Evolutionary conservation across 83 land plant species (phyloP), one percentile per base, ranked within the genome.

Genomic region (Picea mariana): DNA sequence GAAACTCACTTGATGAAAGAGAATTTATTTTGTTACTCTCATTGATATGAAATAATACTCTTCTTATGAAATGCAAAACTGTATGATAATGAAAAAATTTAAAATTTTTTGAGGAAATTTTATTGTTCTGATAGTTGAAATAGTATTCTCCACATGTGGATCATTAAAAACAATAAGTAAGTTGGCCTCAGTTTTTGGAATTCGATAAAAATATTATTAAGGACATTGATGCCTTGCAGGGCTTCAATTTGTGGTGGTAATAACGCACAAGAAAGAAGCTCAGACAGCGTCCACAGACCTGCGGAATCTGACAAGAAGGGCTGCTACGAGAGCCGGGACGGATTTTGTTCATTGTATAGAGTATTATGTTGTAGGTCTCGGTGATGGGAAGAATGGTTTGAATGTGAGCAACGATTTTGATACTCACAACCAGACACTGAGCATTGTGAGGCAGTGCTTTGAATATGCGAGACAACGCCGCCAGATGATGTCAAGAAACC

Each of bases 271-370:
- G 79, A 77, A 55, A 26, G 38, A 52, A 15, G 27, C 27, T 9
- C 13, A 21, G 38, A 77, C 0, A 1, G 4, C 12, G 15, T 63
- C 65, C 65, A 63, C 16, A 42, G 34, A 55, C 27, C 62, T 77
- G 17, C 16, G 15, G 34, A 34, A 77, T 9, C 62, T 77, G 6
- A 26, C 23, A 0, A 77, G 27, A 15, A n/a, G n/a, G n/a, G n/a
- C 55, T 23, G 62, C 79, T 13, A 6, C 3, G 2, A 49, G 2
- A 27, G 61, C 52, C 5, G 79, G 79, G 15, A 77, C 79, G 4
- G 79, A 77, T 77, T 4, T 3, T 77, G 79, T 77, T 13, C 0
- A 77, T 0, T 77, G 79, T 49, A 77, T 77, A 21, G 79, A 77
- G 3, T 55, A 77, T 9, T 77, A 77, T 21, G 9, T 55, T 24